Conservation (phyloP, 2,329 filamentous ascomycete genomes). For the Penicillium sp. region DNA sequence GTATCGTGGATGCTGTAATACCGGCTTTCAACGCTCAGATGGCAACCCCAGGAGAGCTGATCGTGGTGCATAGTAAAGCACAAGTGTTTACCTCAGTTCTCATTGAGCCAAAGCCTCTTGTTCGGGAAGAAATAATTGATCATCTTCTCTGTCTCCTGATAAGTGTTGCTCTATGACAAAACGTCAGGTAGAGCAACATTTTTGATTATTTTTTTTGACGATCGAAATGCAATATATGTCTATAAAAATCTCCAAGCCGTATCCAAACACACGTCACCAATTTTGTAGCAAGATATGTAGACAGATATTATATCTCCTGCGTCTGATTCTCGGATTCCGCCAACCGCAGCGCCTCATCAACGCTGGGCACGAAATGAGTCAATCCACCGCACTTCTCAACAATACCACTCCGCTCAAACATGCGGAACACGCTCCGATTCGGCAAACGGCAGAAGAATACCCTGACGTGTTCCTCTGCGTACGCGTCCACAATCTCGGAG, state of each 20-base stretch:
- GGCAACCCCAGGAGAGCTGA: background rate
- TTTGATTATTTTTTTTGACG: background rate
- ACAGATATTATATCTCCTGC: conserved; percentile 31
- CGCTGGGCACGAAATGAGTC: conserved; percentile 74
- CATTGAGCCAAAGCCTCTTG: background rate
- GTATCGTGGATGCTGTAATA: background rate
- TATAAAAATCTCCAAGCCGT: background rate
- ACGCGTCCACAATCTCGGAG: conserved; percentile 79
- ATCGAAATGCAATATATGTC: background rate
- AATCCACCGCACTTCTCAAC: conserved; percentile 76
- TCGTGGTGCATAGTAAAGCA: background rate
- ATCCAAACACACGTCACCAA: background rate
- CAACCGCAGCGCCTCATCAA: conserved; percentile 78
- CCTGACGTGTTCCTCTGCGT: conserved; percentile 69
- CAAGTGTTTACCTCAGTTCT: background rate
- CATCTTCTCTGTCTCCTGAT: background rate
- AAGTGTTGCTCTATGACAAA: background rate
- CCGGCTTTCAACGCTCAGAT: background rate
- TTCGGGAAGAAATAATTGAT: background rate
- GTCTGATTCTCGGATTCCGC: conserved; percentile 67
- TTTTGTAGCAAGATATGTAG: background rate
- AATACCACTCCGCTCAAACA: conserved; percentile 79
- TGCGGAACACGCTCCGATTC: conserved; percentile 61
- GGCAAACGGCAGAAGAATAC: conserved; percentile 56
- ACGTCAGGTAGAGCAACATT: background rate